Evolutionary conservation across 2,329 filamentous ascomycete genomes (phyloP).

Genomic region (Pestalotiopsis sp.): DNA sequence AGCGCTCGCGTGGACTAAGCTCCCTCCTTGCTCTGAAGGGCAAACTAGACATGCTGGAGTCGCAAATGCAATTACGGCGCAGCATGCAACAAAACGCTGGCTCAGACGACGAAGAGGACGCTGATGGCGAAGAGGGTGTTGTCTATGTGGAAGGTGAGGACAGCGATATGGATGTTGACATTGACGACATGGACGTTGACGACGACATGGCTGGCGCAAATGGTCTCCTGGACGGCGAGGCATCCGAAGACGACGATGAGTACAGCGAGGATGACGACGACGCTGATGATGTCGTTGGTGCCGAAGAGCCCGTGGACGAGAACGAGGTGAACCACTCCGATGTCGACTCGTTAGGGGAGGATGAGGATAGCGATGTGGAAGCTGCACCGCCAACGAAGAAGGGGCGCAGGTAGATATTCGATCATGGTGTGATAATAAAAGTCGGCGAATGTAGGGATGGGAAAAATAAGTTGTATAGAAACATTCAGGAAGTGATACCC

Average conservation of each 20-base stretch:
- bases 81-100: constrained; percentile 62
- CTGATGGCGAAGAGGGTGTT: constrained; percentile 71
- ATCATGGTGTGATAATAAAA: background rate
- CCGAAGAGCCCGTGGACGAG: constrained; percentile 47
- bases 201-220: constrained; percentile 60
- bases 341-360: constrained; percentile 57
- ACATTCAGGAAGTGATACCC: constrained; percentile 16
- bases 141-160: constrained; percentile 88
- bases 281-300: constrained; percentile 42
- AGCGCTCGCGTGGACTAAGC: constrained; percentile 80
- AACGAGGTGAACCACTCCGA: constrained; percentile 65
- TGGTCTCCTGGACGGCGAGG: constrained; percentile 54
- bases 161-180: constrained; percentile 49
- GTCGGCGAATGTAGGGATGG: constrained; percentile 30
- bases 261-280: constrained; percentile 38
- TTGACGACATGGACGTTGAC: constrained; percentile 53
- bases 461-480: constrained; percentile 33
- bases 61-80: constrained; percentile 81
- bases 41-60: constrained; percentile 90
- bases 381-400: constrained; percentile 48
- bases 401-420: constrained; percentile 12
- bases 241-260: constrained; percentile 61
- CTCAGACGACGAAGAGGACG: constrained; percentile 54
- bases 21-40: constrained; percentile 88
- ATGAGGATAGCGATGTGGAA: constrained; percentile 55